Evolutionary conservation across 495 filamentous ascomycete genomes (phyloP), one percentile per base, ranked within the genome.

Genomic region (Penicillium canescens): DNA sequence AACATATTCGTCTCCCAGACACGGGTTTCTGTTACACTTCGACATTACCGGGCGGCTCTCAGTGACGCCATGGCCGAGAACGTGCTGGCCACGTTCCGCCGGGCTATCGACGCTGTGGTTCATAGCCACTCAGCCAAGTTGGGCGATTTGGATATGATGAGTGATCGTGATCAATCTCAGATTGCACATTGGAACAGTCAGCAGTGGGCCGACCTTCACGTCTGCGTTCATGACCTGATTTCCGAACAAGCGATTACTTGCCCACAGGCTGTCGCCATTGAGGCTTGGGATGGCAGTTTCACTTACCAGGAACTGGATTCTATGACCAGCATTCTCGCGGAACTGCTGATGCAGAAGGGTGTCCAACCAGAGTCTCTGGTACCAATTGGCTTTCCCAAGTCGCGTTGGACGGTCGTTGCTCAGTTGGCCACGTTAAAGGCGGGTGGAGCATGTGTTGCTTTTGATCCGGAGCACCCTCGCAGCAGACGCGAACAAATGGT

Each of bases 281-380:
- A 53, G 18, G 60, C 67, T 3, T 71, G 67, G 61, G 73, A 76
- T 56, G 63, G 55, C n/a, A 45, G 48, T 9, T 46, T 75, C 9
- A 71, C 65, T 3, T 72, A 73, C 50, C 11, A 9, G 13, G 50
- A 73, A 38, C 59, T 76, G 5, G 72, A 76, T 26, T 4, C 14
- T 3, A 12, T 24, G 4, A 13, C 20, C 20, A 20, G 4, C 8
- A 0, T 0, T 3, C 40, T 42, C 3, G 40, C 40, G 2, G 7
- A 26, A 23, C 4, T 20, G 4, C n/a, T 18, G 16, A 11, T 20
- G 0, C 20, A 21, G 11, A 13, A n/a, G 10, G 18, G 14, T n/a
- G 21, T 42, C 7, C 3, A 20, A 13, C 40, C 40, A 4, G 40
- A 42, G 6, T 21, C 18, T 5, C 4, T 26, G 3, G 21, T 42